These are phyloP conservation scores for Xerocomellus dryophilus DNA, from an alignment of 768 basidiomycete genomes.

Conservation along the genomic window DNA sequence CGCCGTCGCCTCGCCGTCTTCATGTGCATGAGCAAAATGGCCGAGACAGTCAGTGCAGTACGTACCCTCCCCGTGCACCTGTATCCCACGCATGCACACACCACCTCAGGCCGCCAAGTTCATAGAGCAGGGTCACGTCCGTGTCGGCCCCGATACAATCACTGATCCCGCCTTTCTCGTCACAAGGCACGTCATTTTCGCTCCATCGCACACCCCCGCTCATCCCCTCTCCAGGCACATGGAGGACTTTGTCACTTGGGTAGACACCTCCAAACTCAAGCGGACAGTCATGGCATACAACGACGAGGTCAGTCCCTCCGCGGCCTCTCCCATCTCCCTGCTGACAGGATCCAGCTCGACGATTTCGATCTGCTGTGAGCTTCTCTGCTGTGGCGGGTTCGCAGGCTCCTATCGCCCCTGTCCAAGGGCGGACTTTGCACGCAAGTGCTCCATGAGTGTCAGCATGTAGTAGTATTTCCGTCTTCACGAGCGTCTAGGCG, in stretches of 20 bases:
- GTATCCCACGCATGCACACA: constrained; percentile 7
- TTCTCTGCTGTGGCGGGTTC: too few species aligned
- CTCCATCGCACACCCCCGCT: constrained; percentile 1
- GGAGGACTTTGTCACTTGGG: constrained; percentile 99
- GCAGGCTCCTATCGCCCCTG: not conserved
- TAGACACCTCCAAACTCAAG: constrained; percentile 96
- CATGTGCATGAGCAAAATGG: constrained; percentile 91
- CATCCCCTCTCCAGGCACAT: constrained; percentile 63
- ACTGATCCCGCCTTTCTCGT: constrained; percentile 96
- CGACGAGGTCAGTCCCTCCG: constrained; percentile 67
- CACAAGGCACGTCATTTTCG: constrained; percentile 54
- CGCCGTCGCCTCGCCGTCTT: constrained; percentile 88
- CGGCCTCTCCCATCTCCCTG: not conserved
- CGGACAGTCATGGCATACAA: constrained; percentile 95
- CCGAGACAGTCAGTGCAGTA: constrained; percentile 91
- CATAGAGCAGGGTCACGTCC: constrained; percentile 97
- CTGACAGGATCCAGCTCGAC: constrained; percentile 62
- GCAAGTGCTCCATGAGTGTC: not conserved
- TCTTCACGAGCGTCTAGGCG: not conserved
- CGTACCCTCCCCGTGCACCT: constrained; percentile 32
- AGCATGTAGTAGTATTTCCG: not conserved
- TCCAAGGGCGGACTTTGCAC: constrained; percentile 4
- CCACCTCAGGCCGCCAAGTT: constrained; percentile 84
- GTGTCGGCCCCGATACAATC: constrained; percentile 93
- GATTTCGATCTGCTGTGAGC: constrained; percentile 84